These are phyloP conservation scores for Brassica juncea DNA, from an alignment of 345 rosid genomes.

Conservation along the genomic window DNA sequence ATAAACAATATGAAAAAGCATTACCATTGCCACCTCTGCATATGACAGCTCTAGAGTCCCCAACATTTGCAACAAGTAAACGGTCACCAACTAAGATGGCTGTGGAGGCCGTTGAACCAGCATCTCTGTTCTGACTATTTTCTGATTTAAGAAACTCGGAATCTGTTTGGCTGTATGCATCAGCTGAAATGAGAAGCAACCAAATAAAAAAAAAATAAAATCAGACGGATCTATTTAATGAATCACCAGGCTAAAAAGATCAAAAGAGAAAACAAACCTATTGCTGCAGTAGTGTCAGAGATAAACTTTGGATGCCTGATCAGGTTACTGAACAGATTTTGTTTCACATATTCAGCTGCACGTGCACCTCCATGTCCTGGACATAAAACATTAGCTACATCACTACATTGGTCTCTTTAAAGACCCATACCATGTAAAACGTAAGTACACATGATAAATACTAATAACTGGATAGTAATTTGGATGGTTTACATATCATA, in stretches of 20 bases:
- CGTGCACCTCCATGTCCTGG: constrained; percentile 99
- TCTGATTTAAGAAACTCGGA: constrained; percentile 89
- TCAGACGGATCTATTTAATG: constrained; percentile 8
- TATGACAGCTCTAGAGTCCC: constrained; percentile 97
- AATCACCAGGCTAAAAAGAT: constrained; percentile 6
- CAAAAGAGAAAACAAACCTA: constrained; percentile 51
- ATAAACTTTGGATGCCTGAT: constrained; percentile 95
- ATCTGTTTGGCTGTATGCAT: constrained; percentile 92
- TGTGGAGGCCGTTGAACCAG: constrained; percentile 99
- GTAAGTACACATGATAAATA: neutral
- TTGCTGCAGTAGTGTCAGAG: constrained; percentile 90
- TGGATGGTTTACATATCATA: neutral
- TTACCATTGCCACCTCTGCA: constrained; percentile 95
- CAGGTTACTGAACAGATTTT: constrained; percentile 89
- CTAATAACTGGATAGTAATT: neutral
- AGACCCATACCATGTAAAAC: neutral
- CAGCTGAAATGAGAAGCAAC: constrained; percentile 55
- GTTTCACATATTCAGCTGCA: constrained; percentile 98
- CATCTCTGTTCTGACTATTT: constrained; percentile 91
- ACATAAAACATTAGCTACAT: constrained; percentile 26
- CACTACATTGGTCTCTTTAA: neutral
- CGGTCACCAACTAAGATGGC: constrained; percentile 95
- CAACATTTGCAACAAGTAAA: constrained; percentile 94
- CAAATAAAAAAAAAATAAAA: constrained; percentile 17
- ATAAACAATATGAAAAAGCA: constrained; percentile 17